These are phyloP conservation scores for Suillus occidentalis DNA, from an alignment of 768 basidiomycete species.

Conservation along the genomic window DNA sequence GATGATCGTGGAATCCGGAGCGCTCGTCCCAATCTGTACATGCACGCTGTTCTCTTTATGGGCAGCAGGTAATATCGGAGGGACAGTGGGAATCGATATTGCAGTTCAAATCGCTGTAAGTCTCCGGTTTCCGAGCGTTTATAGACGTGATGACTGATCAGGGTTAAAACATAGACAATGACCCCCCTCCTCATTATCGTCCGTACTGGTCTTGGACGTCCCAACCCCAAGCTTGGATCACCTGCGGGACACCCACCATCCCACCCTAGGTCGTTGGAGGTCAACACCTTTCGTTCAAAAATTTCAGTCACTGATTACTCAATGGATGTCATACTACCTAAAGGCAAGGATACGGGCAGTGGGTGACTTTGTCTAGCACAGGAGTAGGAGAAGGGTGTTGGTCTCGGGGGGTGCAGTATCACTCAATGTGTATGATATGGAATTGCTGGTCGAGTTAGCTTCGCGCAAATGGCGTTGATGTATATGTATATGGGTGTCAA, in stretches of 20 bases:
- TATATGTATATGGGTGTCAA: background rate
- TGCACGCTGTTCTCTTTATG: background rate
- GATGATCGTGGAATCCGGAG: background rate
- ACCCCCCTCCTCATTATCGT: background rate
- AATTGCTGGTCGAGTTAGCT: background rate
- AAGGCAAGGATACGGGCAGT: background rate
- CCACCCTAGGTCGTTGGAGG: background rate
- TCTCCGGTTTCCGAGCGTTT: background rate
- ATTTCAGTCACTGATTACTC: background rate
- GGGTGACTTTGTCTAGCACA: background rate
- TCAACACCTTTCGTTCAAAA: background rate
- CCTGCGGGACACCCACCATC: background rate
- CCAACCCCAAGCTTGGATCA: background rate
- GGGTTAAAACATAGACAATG: background rate
- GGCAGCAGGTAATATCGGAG: background rate
- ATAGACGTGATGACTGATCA: background rate
- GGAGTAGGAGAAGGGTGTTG: background rate
- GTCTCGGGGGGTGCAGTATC: background rate
- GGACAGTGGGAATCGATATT: background rate
- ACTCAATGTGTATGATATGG: background rate
- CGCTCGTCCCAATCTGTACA: background rate
- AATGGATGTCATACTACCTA: background rate
- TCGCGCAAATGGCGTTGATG: background rate
- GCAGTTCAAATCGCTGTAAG: background rate
- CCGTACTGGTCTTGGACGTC: background rate